These are phyloP conservation scores for Crinitomyces ghanaensis DNA, from an alignment of 805 yeast species.

Conservation along the genomic window DNA sequence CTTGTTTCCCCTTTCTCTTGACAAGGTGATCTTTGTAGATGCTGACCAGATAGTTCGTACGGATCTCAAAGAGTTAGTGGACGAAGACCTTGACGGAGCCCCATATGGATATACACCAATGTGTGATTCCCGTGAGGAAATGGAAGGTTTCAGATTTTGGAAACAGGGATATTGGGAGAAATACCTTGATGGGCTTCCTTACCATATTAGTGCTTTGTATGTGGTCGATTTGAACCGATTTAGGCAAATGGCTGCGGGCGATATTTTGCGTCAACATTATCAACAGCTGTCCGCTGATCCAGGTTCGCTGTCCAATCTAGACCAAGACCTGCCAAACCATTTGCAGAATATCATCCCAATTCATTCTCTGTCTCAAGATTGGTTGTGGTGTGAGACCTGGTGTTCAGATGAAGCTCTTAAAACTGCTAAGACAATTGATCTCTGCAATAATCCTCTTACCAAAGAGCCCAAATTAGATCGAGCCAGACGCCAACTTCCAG, in stretches of 20 bases:
- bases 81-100: conserved; percentile 62
- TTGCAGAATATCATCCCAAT: conserved; percentile 59
- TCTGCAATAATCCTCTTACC: conserved; percentile 75
- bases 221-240: conserved; percentile 66
- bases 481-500: conserved; percentile 67
- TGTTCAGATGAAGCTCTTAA: conserved; percentile 52
- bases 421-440: conserved; percentile 66
- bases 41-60: conserved; percentile 74
- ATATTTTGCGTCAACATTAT: conserved; percentile 69
- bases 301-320: conserved; percentile 66
- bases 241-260: conserved; percentile 63
- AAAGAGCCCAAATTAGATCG: conserved; percentile 67
- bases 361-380: conserved; percentile 63
- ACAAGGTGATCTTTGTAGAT: conserved; percentile 73
- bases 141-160: conserved; percentile 88
- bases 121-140: conserved; percentile 70
- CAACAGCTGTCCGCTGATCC: conserved; percentile 74
- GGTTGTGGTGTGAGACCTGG: conserved; percentile 96
- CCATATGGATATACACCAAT: conserved; percentile 82
- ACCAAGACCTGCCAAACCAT: conserved; percentile 90
- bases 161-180: conserved; percentile 82
- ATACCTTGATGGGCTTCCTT: conserved; percentile 41
- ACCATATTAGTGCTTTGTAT: conserved; percentile 77
- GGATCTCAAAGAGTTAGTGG: conserved; percentile 57
- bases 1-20: conserved; percentile 66